These are phyloP conservation scores for Lanmaoa rubissima DNA, from an alignment of 768 basidiomycete genomes.

Conservation along the genomic window DNA sequence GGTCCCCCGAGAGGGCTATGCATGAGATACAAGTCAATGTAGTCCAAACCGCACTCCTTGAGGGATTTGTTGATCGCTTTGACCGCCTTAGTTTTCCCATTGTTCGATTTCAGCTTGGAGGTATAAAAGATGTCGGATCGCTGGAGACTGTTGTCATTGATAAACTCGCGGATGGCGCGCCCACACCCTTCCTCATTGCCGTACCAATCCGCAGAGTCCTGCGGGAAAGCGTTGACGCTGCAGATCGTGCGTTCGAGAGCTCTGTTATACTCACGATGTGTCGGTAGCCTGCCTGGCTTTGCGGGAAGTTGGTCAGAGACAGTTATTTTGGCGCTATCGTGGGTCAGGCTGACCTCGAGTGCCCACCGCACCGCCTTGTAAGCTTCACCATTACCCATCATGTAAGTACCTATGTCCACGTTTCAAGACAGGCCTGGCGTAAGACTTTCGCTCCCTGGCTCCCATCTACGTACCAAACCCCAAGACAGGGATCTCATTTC, in stretches of 20 bases:
- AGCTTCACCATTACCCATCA: conserved; percentile 4
- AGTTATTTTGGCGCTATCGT: neutral
- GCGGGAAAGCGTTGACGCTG: neutral
- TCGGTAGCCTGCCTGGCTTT: conserved; percentile 5
- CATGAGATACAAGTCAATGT: conserved; percentile 4
- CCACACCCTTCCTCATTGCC: conserved; percentile 64
- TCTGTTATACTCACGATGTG: conserved; percentile 8
- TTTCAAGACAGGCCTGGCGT: neutral
- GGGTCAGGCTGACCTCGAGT: conserved; percentile 4
- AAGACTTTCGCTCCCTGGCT: neutral
- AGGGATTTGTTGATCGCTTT: conserved; percentile 54
- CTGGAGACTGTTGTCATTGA: conserved; percentile 41
- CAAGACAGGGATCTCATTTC: conserved; percentile 9
- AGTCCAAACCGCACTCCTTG: conserved; percentile 34
- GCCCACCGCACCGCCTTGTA: conserved; percentile 5
- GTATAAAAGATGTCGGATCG: conserved; percentile 59
- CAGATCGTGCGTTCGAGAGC: neutral
- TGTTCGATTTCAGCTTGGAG: conserved; percentile 64
- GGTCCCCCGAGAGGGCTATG: conserved; percentile 4
- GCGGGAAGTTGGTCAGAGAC: neutral
- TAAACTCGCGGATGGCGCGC: conserved; percentile 56
- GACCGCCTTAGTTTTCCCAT: conserved; percentile 42
- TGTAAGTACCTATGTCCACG: neutral
- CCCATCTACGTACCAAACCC: conserved; percentile 6
- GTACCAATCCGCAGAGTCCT: conserved; percentile 11